Conservation (phyloP, 2,329 filamentous ascomycete genomes). For the Pseudocercospora crystallina region DNA sequence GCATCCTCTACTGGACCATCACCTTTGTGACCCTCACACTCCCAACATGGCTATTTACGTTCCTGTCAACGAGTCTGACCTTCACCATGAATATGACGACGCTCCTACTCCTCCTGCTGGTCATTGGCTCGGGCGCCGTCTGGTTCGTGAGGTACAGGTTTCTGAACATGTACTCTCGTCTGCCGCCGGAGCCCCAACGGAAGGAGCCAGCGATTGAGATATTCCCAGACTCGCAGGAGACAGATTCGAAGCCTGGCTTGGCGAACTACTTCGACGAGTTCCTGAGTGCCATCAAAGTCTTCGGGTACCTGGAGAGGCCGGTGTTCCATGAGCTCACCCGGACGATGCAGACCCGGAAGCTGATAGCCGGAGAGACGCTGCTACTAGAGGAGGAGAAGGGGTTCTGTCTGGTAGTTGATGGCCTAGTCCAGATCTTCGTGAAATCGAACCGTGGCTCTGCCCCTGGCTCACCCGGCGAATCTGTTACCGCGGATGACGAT, state of each 20-base stretch:
- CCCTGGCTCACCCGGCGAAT: constrained; percentile 41
- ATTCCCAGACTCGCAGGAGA: constrained; percentile 89
- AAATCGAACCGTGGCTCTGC: constrained; percentile 69
- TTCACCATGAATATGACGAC: constrained; percentile 99
- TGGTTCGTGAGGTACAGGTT: constrained; percentile 96
- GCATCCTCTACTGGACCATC: constrained; percentile 72
- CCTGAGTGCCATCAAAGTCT: constrained; percentile 96
- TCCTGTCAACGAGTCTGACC: constrained; percentile 90
- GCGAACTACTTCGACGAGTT: constrained; percentile 99
- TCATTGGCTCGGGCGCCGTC: constrained; percentile 77
- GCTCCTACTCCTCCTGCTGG: constrained; percentile 76
- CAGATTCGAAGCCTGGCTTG: constrained; percentile 83
- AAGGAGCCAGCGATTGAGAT: constrained; percentile 95
- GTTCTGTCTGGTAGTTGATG: constrained; percentile 96
- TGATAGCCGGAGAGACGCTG: constrained; percentile 93
- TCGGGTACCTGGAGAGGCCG: constrained; percentile 91
- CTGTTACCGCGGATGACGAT: constrained; percentile 47
- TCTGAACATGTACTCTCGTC: constrained; percentile 91
- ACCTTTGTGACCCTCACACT: constrained; percentile 85
- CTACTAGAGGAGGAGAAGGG: constrained; percentile 96
- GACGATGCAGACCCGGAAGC: constrained; percentile 96
- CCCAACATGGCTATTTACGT: constrained; percentile 82
- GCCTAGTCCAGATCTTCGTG: constrained; percentile 95
- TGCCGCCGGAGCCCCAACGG: constrained; percentile 90
- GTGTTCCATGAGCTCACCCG: constrained; percentile 97